phyloP scores from a whole-genome alignment of 139 green algal species.

The Yamagishiella unicocca region DNA sequence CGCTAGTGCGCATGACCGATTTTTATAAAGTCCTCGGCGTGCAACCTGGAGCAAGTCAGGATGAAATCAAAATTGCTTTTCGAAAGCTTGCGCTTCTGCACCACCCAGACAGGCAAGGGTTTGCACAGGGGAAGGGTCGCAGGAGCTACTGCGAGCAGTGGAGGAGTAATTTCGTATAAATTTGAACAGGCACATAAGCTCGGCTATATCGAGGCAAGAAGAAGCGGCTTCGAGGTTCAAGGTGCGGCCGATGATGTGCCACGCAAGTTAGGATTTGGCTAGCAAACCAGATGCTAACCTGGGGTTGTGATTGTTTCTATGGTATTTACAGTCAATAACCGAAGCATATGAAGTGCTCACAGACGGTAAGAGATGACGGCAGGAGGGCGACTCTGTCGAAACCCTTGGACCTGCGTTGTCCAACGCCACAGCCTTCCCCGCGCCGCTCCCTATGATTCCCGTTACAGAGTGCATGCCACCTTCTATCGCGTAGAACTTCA shows the following conservation, averaged over 20 bases:
- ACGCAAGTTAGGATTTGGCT: neutral
- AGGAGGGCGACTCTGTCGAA: too few species aligned
- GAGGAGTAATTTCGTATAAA: too few species aligned
- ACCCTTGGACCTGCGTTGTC: too few species aligned
- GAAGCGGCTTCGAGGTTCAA: conserved; percentile 17
- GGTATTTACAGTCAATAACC: conserved; percentile 9
- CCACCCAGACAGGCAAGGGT: conserved; percentile 27
- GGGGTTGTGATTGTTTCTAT: neutral
- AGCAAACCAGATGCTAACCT: too few species aligned
- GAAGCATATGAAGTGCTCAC: conserved; percentile 37
- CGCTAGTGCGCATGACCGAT: neutral
- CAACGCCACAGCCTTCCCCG: too few species aligned
- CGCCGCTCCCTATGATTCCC: too few species aligned
- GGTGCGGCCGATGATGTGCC: neutral
- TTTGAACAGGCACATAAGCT: neutral
- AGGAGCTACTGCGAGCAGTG: too few species aligned
- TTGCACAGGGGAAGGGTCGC: too few species aligned
- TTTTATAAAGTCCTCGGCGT: conserved; percentile 1
- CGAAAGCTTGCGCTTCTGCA: conserved; percentile 16
- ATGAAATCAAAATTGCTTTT: conserved; percentile 33
- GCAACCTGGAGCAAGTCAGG: neutral
- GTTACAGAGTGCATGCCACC: too few species aligned
- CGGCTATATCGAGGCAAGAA: neutral
- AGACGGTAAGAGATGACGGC: conserved; percentile 37
- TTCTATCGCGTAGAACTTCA: too few species aligned